A percentile compares a stretch with the other conserved stretches of the same genome.
Evolutionary conservation across 2,329 filamentous ascomycete species (phyloP).

Genomic region (Penicillium brasilianum): DNA sequence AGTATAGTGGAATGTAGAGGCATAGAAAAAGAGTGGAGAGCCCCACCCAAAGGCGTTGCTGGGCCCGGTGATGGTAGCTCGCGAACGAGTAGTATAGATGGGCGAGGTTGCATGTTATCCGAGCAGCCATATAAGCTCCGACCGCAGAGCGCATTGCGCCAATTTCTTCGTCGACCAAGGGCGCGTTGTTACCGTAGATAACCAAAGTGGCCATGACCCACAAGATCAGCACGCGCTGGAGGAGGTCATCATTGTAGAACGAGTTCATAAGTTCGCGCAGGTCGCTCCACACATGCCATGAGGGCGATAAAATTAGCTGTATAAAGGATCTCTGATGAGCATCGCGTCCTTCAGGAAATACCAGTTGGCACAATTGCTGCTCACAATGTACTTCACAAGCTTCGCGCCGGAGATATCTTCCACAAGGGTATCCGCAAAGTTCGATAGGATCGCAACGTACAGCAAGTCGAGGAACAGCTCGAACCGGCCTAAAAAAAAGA

Average conservation of each 20-base stretch:
- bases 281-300: conserved; percentile 59
- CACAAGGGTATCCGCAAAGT: conserved; percentile 55
- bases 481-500: conserved; percentile 43
- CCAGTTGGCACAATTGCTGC: not conserved
- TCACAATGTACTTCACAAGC: conserved; percentile 54
- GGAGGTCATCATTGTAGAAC: conserved; percentile 58
- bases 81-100: conserved; percentile 54
- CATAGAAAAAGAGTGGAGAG: conserved; percentile 51
- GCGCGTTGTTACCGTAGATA: conserved; percentile 56
- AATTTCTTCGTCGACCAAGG: conserved; percentile 50
- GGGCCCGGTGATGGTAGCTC: conserved; percentile 54
- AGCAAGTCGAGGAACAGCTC: conserved; percentile 58
- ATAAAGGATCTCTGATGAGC: not conserved
- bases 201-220: conserved; percentile 59
- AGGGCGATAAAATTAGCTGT: conserved; percentile 53
- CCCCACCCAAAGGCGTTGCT: conserved; percentile 52
- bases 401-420: conserved; percentile 53
- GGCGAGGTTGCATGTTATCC: conserved; percentile 46
- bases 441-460: conserved; percentile 58
- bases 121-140: conserved; percentile 55
- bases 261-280: conserved; percentile 59
- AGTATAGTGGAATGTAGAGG: conserved; percentile 52
- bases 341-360: not conserved
- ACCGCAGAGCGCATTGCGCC: conserved; percentile 53
- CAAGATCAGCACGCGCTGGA: conserved; percentile 55